Percentiles rank a stretch among this genome's conserved stretches.
These are phyloP conservation scores for Umbelopsis sp. DNA, from an alignment of 192 early-diverging fungal genomes.

Conservation along the genomic window DNA sequence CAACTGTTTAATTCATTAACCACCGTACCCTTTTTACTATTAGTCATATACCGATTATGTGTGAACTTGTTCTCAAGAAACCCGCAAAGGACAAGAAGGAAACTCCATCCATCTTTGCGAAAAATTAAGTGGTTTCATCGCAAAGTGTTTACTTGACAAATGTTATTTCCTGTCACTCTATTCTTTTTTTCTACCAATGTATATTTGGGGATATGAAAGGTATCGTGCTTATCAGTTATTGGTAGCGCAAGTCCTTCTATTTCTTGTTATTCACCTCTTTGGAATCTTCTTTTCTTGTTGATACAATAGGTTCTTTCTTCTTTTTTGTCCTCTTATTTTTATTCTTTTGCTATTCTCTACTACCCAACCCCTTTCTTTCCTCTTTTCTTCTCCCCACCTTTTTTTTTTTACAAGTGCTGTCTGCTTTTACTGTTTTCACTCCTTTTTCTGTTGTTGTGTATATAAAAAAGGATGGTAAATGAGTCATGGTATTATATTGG, in stretches of 20 bases:
- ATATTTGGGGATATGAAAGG: constrained; percentile 14
- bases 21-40: background rate
- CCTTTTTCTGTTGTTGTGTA: constrained; percentile 20
- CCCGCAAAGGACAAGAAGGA: constrained; percentile 34
- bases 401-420: constrained; percentile 10
- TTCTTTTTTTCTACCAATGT: constrained; percentile 11
- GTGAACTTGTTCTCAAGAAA: constrained; percentile 69
- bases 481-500: background rate
- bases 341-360: constrained; percentile 20
- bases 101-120: constrained; percentile 2
- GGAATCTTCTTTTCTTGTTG: constrained; percentile 21
- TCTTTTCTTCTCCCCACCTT: constrained; percentile 13
- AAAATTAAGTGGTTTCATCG: constrained; percentile 10
- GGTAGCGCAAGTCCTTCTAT: constrained; percentile 5
- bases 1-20: background rate
- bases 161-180: background rate
- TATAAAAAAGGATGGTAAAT: constrained; percentile 14
- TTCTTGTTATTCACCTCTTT: constrained; percentile 21
- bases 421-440: constrained; percentile 20
- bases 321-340: constrained; percentile 25
- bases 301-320: constrained; percentile 20
- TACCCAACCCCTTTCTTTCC: background rate
- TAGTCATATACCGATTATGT: constrained; percentile 70
- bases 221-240: background rate
- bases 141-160: background rate